Evolutionary conservation across 345 rosid species (phyloP).

Genomic region (Corchorus olitorius): DNA sequence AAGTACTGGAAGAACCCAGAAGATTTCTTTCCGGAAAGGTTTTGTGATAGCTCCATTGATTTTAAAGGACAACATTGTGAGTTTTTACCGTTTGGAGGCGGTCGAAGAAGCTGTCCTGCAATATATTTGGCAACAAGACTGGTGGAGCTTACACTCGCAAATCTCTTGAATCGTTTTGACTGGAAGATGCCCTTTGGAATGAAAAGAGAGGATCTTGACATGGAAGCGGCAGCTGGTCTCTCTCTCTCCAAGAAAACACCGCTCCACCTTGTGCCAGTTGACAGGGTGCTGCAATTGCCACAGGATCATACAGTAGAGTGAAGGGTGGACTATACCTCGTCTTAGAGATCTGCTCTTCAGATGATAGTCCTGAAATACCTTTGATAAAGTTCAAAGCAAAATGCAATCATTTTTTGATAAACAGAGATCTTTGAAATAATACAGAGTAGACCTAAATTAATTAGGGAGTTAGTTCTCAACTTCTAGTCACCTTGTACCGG

Average conservation of each 20-base stretch:
- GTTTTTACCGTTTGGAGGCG: neutral
- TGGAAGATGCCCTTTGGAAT: neutral
- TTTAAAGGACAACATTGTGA: neutral
- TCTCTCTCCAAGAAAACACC: neutral
- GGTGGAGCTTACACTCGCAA: conserved; percentile 7
- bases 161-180: neutral
- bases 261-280: neutral
- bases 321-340: too few species aligned
- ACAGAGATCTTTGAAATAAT: too few species aligned
- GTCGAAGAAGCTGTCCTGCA: conserved; percentile 14
- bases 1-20: neutral
- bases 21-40: conserved; percentile 6
- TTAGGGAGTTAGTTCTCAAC: too few species aligned
- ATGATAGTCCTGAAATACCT: neutral
- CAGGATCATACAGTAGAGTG: too few species aligned
- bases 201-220: neutral
- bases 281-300: too few species aligned
- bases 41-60: neutral
- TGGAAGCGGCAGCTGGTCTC: neutral
- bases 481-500: too few species aligned
- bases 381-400: neutral
- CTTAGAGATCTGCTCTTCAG: too few species aligned
- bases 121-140: neutral
- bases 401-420: too few species aligned
- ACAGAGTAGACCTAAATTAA: too few species aligned